Evolutionary conservation across 2,329 filamentous ascomycete species (phyloP).

Genomic region (Paracorniculantispora psalliotae): DNA sequence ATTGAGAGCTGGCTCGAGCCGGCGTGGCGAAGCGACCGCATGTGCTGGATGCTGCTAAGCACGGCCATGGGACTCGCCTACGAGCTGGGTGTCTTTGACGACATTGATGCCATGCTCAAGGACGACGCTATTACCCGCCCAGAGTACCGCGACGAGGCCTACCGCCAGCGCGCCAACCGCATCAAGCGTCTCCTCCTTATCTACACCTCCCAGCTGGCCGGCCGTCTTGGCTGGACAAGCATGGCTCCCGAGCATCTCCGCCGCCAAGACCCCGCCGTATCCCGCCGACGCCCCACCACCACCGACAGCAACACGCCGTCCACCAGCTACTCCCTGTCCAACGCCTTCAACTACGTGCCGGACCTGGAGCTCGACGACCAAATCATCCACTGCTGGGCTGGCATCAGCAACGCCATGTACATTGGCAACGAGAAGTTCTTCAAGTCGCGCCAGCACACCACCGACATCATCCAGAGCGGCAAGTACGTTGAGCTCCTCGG

Average conservation of each 20-base stretch:
- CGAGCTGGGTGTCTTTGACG: conserved; percentile 92
- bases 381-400: conserved; percentile 84
- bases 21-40: conserved; percentile 87
- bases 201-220: conserved; percentile 90
- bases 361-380: conserved; percentile 63
- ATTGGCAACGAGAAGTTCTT: conserved; percentile 86
- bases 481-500: conserved; percentile 77
- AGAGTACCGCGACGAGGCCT: conserved; percentile 69
- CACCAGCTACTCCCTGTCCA: conserved; percentile 53
- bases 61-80: conserved; percentile 86
- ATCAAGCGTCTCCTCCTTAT: conserved; percentile 84
- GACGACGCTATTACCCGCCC: conserved; percentile 55
- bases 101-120: conserved; percentile 67
- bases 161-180: conserved; percentile 71
- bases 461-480: conserved; percentile 80
- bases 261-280: conserved; percentile 52
- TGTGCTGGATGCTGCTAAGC: conserved; percentile 97
- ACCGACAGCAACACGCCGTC: conserved; percentile 56
- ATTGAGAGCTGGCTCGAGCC: conserved; percentile 97
- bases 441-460: conserved; percentile 79
- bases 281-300: conserved; percentile 44
- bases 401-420: conserved; percentile 89
- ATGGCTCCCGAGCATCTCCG: conserved; percentile 74
- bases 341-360: conserved; percentile 60
- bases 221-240: conserved; percentile 84